Evolutionary conservation across 208 protist species (phyloP).

Genomic region (Leishmania guyanensis): DNA sequence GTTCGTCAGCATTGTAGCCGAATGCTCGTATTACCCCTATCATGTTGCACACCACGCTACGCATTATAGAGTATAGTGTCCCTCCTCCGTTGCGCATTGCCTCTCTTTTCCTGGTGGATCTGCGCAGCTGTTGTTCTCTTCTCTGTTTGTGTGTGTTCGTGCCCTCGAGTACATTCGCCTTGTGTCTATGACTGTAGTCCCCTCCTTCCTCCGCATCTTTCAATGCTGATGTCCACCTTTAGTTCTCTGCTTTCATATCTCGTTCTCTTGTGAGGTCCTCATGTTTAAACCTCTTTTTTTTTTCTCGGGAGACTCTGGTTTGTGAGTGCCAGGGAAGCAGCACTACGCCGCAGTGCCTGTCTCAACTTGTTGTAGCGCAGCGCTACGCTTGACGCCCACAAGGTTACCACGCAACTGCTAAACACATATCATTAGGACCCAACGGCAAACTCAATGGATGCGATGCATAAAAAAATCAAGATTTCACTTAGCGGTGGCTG

Average conservation of each 20-base stretch:
- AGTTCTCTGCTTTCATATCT: no score
- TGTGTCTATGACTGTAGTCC: neutral
- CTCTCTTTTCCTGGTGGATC: neutral
- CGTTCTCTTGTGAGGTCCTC: no score
- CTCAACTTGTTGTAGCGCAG: neutral
- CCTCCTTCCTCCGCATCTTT: neutral
- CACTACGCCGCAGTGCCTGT: neutral
- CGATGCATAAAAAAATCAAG: constrained; percentile 34
- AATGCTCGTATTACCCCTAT: neutral
- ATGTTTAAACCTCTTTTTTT: no score
- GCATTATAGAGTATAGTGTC: neutral
- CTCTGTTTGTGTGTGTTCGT: neutral
- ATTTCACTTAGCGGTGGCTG: constrained; percentile 74
- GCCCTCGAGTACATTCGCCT: neutral
- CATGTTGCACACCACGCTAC: neutral
- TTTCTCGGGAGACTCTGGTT: neutral
- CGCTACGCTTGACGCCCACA: neutral
- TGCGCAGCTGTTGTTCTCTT: neutral
- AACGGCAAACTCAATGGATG: neutral
- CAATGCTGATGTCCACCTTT: neutral
- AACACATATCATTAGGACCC: neutral
- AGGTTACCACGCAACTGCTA: neutral
- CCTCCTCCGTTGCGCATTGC: neutral
- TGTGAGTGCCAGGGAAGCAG: neutral
- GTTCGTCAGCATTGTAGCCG: neutral